Evolutionary conservation across 139 green algal genomes (phyloP), one percentile per base, ranked within the genome.

Genomic region (Coccomyxa sp.): DNA sequence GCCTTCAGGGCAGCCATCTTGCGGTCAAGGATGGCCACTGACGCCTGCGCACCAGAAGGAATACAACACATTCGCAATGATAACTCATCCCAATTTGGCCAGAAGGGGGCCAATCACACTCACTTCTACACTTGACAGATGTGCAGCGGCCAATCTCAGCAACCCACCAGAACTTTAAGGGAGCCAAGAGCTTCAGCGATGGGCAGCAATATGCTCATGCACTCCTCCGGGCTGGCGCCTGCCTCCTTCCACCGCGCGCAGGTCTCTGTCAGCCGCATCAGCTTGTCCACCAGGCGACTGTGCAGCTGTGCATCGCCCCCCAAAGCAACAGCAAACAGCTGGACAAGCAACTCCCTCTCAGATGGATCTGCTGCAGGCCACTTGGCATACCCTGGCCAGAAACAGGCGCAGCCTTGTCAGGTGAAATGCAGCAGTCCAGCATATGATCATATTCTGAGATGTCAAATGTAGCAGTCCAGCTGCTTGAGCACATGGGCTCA

Each of bases 1-100:
- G 32, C 45, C 28, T 63, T n/a, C 76, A 87, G 66, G 15, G 23
- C n/a, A 13, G 76, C 80, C 84, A 87, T 85, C 63, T 82, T 87
- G 16, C 81, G 30, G 18, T 87, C 84, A n/a, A 83, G 27, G 58
- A 82, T 32, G 51, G 84, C 84, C 59, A 82, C 79, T 59, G 14
- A 30, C 38, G 79, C 79, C 79, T 74, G 79, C 57, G 63, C 59
- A 81, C 17, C 18, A 16, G 27, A 18, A 63, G 1, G 13, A 27
- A 4, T 18, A 27, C 31, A 66, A 77, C 9, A 63, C 1, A 51
- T 51, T n/a, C 3, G 38, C 32, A 17, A 51, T 27, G 27, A 7
- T 7, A 51, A 51, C 38, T 51, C 38, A 51, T 51, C 38, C 38
- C 38, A 3, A 51, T 51, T 51, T 7, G 7, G 38, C 7, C 38